Percentiles rank a stretch among this genome's conserved stretches.
phyloP scores from a whole-genome alignment of 2,329 filamentous ascomycete species.

The Colletotrichum theobromicola region DNA sequence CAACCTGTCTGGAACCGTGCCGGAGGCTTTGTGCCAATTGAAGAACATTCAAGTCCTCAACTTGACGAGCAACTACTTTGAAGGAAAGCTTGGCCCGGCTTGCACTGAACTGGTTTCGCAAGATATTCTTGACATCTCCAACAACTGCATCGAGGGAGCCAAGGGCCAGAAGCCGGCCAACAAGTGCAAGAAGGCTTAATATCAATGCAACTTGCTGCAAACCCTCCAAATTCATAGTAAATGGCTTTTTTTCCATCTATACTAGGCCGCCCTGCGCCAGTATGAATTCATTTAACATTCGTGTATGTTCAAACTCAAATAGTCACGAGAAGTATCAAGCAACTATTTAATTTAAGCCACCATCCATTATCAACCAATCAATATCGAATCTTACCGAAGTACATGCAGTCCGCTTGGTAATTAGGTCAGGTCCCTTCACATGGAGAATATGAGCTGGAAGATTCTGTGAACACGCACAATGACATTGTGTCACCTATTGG shows the following conservation, averaged over 20 bases:
- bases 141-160: background rate
- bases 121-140: background rate
- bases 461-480: no score
- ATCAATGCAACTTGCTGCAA: background rate
- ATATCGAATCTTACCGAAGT: background rate
- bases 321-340: background rate
- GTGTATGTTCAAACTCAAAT: background rate
- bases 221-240: background rate
- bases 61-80: background rate
- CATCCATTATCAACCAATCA: background rate
- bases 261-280: background rate
- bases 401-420: background rate
- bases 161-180: background rate
- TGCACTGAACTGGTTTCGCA: background rate
- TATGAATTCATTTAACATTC: background rate
- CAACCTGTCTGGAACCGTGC: background rate
- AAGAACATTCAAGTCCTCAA: background rate
- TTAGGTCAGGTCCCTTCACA: background rate
- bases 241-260: background rate
- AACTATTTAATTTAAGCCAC: background rate
- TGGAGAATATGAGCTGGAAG: no score
- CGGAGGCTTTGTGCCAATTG: background rate
- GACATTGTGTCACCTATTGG: no score
- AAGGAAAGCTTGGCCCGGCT: background rate
- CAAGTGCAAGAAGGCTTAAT: background rate